These are phyloP conservation scores for Brassica napus DNA, from an alignment of 345 rosid species.

Conservation along the genomic window Da-Ae NC_063447.1:37901001-37901500, in stretches of 20 bases:
- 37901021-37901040: slow-evolving; percentile 21
- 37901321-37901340: slow-evolving; percentile 56
- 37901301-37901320: slow-evolving; percentile 90
- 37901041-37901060: slow-evolving; percentile 27
- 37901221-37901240: slow-evolving; percentile 52
- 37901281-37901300: slow-evolving; percentile 58
- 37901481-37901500: slow-evolving; percentile 94
- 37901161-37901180: slow-evolving; percentile 47
- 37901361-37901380: slow-evolving; percentile 88
- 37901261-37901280: slow-evolving; percentile 81
- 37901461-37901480: slow-evolving; percentile 45
- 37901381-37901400: slow-evolving; percentile 67
- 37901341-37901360: slow-evolving; percentile 47
- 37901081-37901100: slow-evolving; percentile 34
- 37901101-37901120: slow-evolving; percentile 77
- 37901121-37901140: slow-evolving; percentile 99
- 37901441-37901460: slow-evolving; percentile 40
- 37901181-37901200: slow-evolving; percentile 69
- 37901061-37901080: slow-evolving; percentile 31
- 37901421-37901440: slow-evolving; percentile 60
- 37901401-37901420: slow-evolving; percentile 61
- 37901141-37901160: slow-evolving; percentile 54
- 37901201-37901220: slow-evolving; percentile 52
- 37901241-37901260: slow-evolving; percentile 63
- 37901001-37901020: neutral